Conservation (phyloP, 164 flowering plant genomes). For the Magnolia changhungtana region DNA sequence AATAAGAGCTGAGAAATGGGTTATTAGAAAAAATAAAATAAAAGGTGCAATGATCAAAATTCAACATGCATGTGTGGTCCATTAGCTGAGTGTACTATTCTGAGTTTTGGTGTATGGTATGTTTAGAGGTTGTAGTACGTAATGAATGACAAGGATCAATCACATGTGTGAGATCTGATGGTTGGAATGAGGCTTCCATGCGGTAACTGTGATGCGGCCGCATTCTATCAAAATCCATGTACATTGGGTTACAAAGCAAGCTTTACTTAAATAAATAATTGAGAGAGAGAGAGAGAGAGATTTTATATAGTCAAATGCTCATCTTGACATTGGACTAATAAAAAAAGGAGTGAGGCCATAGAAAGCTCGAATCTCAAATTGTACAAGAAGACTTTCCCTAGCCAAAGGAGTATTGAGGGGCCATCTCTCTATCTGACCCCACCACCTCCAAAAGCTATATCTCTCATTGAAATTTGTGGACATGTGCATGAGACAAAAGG, state of each 20-base stretch:
- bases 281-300: background rate
- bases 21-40: background rate
- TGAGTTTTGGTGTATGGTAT: background rate
- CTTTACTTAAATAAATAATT: no score
- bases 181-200: background rate
- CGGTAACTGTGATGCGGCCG: background rate
- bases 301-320: background rate
- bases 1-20: background rate
- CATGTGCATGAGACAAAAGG: constrained; percentile 10
- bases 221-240: background rate
- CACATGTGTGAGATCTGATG: no score
- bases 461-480: constrained; percentile 6
- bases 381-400: constrained; percentile 6
- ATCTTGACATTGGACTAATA: constrained; percentile 1
- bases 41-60: background rate
- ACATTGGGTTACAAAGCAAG: background rate
- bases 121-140: no score
- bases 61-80: background rate
- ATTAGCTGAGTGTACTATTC: background rate
- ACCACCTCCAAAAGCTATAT: constrained; percentile 4
- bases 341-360: background rate
- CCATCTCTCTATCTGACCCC: background rate
- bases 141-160: no score
- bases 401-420: constrained; percentile 8
- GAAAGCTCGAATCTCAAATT: constrained; percentile 30